These are phyloP conservation scores for Ustilago shanxiensis DNA, from an alignment of 1,284 basidiomycete species.

Conservation along the genomic window DNA sequence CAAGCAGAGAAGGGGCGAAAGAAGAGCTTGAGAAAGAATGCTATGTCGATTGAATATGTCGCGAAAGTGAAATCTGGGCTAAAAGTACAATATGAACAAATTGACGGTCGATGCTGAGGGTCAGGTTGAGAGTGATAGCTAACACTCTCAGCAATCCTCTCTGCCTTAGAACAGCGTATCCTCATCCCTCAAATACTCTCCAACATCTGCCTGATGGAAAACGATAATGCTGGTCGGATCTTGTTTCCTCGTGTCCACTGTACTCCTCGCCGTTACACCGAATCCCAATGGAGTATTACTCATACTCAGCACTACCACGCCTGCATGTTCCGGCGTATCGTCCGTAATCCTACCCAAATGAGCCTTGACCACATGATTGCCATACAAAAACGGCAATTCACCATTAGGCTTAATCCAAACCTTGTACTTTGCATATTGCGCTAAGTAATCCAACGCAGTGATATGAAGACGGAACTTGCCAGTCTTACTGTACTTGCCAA, in stretches of 20 bases:
- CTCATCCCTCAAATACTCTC: conserved; percentile 69
- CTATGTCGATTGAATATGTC: no score
- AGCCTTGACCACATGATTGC: conserved; percentile 98
- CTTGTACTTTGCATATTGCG: conserved; percentile 98
- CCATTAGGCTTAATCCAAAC: conserved; percentile 99
- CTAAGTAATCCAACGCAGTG: conserved; percentile 90
- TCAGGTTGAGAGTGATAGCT: no score
- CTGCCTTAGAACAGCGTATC: conserved; percentile 58
- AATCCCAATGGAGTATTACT: conserved; percentile 86
- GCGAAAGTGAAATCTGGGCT: conserved; percentile 9
- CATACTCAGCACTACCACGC: conserved; percentile 97
- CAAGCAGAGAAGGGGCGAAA: no score
- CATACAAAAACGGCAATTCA: conserved; percentile 99
- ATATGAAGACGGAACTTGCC: conserved; percentile 98
- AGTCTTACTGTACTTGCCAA: conserved; percentile 97
- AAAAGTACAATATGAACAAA: conserved; percentile 35
- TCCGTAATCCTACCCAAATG: conserved; percentile 99
- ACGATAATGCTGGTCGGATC: conserved; percentile 99
- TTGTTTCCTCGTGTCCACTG: conserved; percentile 93
- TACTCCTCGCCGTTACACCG: conserved; percentile 95
- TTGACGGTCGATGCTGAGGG: neutral
- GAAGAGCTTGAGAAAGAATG: no score
- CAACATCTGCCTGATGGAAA: conserved; percentile 87
- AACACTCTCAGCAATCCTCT: no score
- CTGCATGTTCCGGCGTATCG: conserved; percentile 98